These are phyloP conservation scores for Neurospora tetrasperma DNA, from an alignment of 495 filamentous ascomycete species.

Conservation along the genomic window DNA sequence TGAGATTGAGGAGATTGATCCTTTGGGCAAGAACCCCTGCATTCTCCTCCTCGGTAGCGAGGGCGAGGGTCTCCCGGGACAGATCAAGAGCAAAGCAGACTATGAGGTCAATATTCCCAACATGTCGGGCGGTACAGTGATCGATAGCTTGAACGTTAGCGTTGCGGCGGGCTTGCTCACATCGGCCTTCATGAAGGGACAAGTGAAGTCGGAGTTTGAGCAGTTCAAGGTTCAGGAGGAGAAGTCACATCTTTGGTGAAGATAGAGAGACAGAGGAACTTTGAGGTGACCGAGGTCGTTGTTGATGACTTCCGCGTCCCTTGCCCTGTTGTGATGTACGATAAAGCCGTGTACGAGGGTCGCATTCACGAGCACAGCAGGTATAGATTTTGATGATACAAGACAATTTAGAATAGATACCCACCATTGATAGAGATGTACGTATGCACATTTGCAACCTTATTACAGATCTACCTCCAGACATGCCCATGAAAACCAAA, in stretches of 20 bases:
- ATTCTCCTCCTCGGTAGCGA: slow-evolving; percentile 79
- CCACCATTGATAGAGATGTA: not conserved
- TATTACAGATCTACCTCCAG: not conserved
- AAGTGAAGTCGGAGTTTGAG: slow-evolving; percentile 11
- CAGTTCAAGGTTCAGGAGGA: slow-evolving; percentile 13
- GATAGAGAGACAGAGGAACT: not conserved
- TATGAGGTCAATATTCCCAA: slow-evolving; percentile 44
- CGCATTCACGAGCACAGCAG: not conserved
- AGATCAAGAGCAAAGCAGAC: slow-evolving; percentile 54
- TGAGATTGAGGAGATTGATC: slow-evolving; percentile 31
- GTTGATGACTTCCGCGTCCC: not conserved
- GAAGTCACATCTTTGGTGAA: slow-evolving; percentile 15
- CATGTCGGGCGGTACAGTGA: slow-evolving; percentile 24
- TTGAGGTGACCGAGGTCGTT: not conserved
- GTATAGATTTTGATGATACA: not conserved
- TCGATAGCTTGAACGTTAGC: slow-evolving; percentile 83
- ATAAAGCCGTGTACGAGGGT: not conserved
- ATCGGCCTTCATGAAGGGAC: slow-evolving; percentile 39
- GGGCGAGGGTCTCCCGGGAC: slow-evolving; percentile 56
- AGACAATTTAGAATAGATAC: not conserved
- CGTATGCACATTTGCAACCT: not conserved
- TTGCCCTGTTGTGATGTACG: not conserved
- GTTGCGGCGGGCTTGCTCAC: slow-evolving; percentile 72
- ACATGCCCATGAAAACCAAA: not conserved
- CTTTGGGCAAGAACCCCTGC: slow-evolving; percentile 51